A percentile compares a stretch with the other conserved stretches of the same genome.
Conservation (phyloP, 495 filamentous ascomycete species). For the Penicillium parvum region DNA sequence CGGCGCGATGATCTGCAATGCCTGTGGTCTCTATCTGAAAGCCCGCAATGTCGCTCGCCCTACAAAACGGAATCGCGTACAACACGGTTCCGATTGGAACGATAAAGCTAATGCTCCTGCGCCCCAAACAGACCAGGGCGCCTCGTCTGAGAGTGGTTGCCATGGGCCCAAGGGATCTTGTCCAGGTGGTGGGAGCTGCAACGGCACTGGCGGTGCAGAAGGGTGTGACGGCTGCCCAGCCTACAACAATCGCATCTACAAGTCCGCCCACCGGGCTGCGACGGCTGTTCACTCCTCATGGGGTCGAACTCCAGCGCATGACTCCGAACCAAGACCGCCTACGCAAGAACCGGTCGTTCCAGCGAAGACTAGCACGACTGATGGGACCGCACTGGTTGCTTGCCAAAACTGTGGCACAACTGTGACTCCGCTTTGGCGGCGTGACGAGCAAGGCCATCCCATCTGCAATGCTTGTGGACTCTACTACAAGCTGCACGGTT, state of each 20-base stretch:
- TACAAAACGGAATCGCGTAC: constrained; percentile 70
- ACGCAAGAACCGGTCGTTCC: constrained; percentile 18
- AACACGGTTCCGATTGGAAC: constrained; percentile 30
- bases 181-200: constrained; percentile 91
- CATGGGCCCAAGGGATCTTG: constrained; percentile 71
- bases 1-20: constrained; percentile 95
- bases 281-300: constrained; percentile 28
- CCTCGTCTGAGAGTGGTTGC: constrained; percentile 29
- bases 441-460: constrained; percentile 91
- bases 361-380: constrained; percentile 17
- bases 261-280: constrained; percentile 53
- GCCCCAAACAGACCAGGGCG: constrained; percentile 11
- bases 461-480: constrained; percentile 98
- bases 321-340: constrained; percentile 15
- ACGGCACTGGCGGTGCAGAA: constrained; percentile 94
- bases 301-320: constrained; percentile 29
- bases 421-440: constrained; percentile 91
- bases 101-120: constrained; percentile 13
- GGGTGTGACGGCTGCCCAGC: constrained; percentile 95
- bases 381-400: constrained; percentile 73
- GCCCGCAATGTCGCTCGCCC: constrained; percentile 86
- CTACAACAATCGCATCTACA: constrained; percentile 93
- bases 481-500: constrained; percentile 96
- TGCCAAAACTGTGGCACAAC: constrained; percentile 98
- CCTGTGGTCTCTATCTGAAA: constrained; percentile 92